Evolutionary conservation across 257 asterid species (phyloP).

Genomic region (Nicotiana otophora): DNA sequence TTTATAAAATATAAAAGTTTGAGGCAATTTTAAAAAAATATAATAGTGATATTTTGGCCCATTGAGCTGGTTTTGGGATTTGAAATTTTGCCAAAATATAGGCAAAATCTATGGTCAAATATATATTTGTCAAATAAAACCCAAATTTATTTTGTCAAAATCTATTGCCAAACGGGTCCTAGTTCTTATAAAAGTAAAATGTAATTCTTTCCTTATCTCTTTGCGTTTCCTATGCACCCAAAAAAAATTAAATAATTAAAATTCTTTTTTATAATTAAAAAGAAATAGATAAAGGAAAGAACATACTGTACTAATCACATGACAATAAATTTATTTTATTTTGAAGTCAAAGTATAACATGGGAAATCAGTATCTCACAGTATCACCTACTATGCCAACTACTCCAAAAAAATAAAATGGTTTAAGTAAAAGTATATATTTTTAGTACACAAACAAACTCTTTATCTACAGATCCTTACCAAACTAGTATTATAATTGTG

Average conservation of each 20-base stretch:
- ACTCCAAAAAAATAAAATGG: background rate
- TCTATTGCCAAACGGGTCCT: too few relatives aligned
- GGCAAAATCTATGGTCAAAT: too few relatives aligned
- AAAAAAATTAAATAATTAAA: background rate
- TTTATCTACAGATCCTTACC: slow-evolving; percentile 4
- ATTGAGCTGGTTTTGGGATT: too few relatives aligned
- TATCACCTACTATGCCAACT: slow-evolving; percentile 6
- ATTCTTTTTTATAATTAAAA: background rate
- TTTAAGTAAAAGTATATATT: background rate
- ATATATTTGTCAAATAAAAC: too few relatives aligned
- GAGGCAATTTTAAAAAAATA: too few relatives aligned
- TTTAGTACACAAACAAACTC: background rate
- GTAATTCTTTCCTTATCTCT: background rate
- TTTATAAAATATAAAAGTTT: too few relatives aligned
- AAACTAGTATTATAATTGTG: slow-evolving; percentile 11
- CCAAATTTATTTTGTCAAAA: too few relatives aligned
- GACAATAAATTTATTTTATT: background rate
- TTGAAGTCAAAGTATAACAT: background rate
- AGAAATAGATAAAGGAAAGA: background rate
- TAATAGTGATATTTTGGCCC: too few relatives aligned
- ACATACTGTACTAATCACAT: background rate
- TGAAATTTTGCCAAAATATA: too few relatives aligned
- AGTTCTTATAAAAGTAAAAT: too few relatives aligned
- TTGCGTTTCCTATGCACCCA: background rate
- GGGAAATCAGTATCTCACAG: background rate